Evolutionary conservation across 176 grass and related monocot genomes (phyloP).

Genomic region (Leersia perrieri): DNA sequence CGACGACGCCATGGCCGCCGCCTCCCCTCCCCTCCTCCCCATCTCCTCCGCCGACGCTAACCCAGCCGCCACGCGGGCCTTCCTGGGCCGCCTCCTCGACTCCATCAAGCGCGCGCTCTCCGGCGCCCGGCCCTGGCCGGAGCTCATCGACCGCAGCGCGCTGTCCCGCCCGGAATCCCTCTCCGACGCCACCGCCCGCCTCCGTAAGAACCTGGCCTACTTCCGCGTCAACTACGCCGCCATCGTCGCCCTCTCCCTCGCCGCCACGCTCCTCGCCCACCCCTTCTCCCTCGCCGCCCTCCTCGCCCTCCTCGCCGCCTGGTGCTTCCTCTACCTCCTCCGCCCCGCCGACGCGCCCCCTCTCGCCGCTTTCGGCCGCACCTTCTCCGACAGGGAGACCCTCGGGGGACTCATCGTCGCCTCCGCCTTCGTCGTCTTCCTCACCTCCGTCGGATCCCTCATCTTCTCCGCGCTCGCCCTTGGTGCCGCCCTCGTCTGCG

Average conservation of each 20-base stretch:
- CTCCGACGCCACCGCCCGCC: conserved; percentile 48
- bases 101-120: conserved; percentile 26
- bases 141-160: conserved; percentile 38
- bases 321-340: conserved; percentile 67
- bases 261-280: conserved; percentile 49
- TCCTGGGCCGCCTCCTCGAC: conserved; percentile 29
- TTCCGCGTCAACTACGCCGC: conserved; percentile 86
- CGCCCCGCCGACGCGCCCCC: conserved; percentile 54
- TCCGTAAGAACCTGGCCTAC: conserved; percentile 75
- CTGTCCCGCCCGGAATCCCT: conserved; percentile 37
- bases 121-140: conserved; percentile 37
- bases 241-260: conserved; percentile 38
- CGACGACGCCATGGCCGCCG: conserved; percentile 3
- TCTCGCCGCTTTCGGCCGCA: conserved; percentile 41
- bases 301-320: conserved; percentile 50
- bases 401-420: conserved; percentile 40
- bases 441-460: conserved; percentile 67
- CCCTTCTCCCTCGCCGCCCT: conserved; percentile 50
- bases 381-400: conserved; percentile 60
- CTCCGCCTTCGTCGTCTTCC: conserved; percentile 64
- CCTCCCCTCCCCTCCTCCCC: conserved; percentile 6
- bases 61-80: conserved; percentile 18
- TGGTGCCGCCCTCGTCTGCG: conserved; percentile 43
- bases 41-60: background rate
- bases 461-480: conserved; percentile 67